Percentiles rank a stretch among this genome's conserved stretches.
Conservation (phyloP, 768 basidiomycete genomes). For the Amylocystis lapponica region DNA sequence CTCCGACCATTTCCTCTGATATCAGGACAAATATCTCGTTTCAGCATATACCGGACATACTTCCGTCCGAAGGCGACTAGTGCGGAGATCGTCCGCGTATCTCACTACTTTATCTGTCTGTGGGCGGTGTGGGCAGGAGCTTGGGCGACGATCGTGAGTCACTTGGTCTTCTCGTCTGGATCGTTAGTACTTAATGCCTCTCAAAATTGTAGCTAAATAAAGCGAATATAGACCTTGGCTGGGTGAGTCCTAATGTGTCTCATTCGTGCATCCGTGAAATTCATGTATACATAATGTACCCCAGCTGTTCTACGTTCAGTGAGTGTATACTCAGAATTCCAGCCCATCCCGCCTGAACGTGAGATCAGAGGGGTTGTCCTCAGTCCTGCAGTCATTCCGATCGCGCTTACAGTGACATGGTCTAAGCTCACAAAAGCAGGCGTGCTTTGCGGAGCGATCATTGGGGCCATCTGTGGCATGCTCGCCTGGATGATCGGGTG, state of each 20-base stretch:
- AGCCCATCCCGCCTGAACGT: no score
- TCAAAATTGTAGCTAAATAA: constrained; percentile 39
- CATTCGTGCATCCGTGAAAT: no score
- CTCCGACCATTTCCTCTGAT: background rate
- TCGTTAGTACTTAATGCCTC: background rate
- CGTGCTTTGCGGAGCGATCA: constrained; percentile 35
- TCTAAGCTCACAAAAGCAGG: constrained; percentile 36
- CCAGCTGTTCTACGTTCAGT: constrained; percentile 43
- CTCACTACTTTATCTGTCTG: constrained; percentile 27
- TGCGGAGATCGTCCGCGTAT: constrained; percentile 27
- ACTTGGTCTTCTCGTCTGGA: background rate
- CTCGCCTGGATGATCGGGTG: constrained; percentile 47
- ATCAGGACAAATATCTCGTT: background rate
- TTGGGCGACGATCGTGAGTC: constrained; percentile 29
- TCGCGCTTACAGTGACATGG: constrained; percentile 42
- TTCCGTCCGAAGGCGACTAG: constrained; percentile 26
- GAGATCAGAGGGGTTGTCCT: constrained; percentile 44
- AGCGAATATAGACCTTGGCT: constrained; percentile 40
- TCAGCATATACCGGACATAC: constrained; percentile 29
- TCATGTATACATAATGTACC: no score
- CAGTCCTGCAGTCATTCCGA: constrained; percentile 45
- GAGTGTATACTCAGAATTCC: constrained; percentile 8
- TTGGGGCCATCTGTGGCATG: constrained; percentile 38
- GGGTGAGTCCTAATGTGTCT: constrained; percentile 37
- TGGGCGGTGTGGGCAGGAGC: constrained; percentile 35